A percentile compares a stretch with the other conserved stretches of the same genome.
Evolutionary conservation across 495 filamentous ascomycete species (phyloP).

Genomic region (Penicillium longicatenatum): DNA sequence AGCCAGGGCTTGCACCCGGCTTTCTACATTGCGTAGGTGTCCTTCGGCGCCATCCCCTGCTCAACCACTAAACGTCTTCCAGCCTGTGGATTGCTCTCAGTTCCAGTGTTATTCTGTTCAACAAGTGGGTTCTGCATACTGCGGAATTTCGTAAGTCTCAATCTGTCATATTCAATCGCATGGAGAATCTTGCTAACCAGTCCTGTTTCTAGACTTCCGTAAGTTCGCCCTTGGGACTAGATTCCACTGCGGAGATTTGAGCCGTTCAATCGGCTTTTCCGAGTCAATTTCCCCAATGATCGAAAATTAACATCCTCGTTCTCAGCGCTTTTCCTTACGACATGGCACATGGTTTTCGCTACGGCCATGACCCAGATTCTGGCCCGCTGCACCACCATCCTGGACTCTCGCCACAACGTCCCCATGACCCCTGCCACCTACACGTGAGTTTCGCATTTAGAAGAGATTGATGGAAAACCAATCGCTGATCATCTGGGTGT

Average conservation of each 20-base stretch:
- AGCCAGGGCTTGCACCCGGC: conserved; percentile 65
- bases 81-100: conserved; percentile 87
- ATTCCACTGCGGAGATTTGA: neutral
- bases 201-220: conserved; percentile 40
- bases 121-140: conserved; percentile 90
- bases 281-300: neutral
- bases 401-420: conserved; percentile 83
- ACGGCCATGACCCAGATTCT: conserved; percentile 84
- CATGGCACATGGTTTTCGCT: conserved; percentile 84
- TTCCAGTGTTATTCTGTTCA: conserved; percentile 92
- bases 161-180: conserved; percentile 5
- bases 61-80: conserved; percentile 14
- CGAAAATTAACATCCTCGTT: neutral
- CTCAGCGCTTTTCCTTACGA: conserved; percentile 71
- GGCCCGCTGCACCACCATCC: conserved; percentile 73
- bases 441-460: conserved; percentile 43
- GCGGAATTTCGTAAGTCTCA: conserved; percentile 71
- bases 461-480: neutral
- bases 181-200: conserved; percentile 20
- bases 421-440: conserved; percentile 86
- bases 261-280: neutral
- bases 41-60: neutral
- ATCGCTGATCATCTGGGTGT: neutral
- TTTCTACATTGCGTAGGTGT: conserved; percentile 78
- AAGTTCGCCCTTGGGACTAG: conserved; percentile 18